These are phyloP conservation scores for Leishmania major DNA, from an alignment of 208 protist species.

Conservation along the genomic window DNA sequence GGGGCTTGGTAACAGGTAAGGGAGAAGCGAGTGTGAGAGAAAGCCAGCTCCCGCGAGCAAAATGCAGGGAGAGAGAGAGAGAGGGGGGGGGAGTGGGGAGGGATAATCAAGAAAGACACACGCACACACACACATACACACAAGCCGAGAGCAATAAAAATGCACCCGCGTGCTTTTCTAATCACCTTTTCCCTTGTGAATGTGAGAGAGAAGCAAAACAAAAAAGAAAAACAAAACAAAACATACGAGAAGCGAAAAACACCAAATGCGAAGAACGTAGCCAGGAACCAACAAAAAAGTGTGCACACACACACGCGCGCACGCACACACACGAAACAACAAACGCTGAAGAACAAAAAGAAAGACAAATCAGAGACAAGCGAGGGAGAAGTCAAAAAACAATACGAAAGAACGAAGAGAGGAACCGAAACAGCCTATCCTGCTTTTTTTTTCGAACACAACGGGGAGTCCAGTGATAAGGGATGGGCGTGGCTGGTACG, in stretches of 20 bases:
- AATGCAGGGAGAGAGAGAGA: not conserved
- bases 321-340: not conserved
- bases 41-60: not conserved
- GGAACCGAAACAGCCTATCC: not conserved
- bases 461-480: not conserved
- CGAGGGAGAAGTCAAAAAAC: not conserved
- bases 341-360: not conserved
- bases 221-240: not conserved
- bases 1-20: no score
- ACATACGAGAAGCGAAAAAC: not conserved
- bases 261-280: not conserved
- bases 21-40: not conserved
- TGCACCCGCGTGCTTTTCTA: not conserved
- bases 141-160: not conserved
- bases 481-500: not conserved
- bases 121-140: not conserved
- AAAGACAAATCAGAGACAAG: not conserved
- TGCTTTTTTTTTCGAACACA: not conserved
- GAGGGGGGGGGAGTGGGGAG: no score
- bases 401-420: not conserved
- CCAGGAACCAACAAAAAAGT: no score
- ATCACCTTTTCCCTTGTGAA: not conserved
- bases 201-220: no score
- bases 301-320: not conserved
- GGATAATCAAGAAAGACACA: not conserved